Evolutionary conservation across 768 basidiomycete species (phyloP), one percentile per base, ranked within the genome.

Genomic region (Pholiota molesta): DNA sequence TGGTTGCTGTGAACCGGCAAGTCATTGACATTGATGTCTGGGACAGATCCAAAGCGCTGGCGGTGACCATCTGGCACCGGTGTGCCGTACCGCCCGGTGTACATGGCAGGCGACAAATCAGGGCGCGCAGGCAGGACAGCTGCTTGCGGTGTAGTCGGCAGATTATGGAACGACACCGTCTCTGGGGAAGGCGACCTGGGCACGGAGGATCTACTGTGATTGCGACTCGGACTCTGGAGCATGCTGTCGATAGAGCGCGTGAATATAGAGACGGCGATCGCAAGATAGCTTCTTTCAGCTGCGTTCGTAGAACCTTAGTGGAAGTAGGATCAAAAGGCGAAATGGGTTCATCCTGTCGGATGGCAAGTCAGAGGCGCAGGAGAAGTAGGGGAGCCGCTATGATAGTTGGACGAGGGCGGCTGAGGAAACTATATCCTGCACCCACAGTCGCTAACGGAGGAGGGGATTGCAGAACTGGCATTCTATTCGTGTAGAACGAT

Each of bases 131-230:
- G 69, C 9, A 72, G 61, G 19, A 61, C 44, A 5, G 64, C 67
- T 14, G 71, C 66, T 40, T 65, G 67, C 8, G 74, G 73, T 14
- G 72, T 68, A 16, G 68, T 53, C 13, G 72, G 71, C 45, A 74
- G 59, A 14, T 66, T 65, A 17, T 62, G 40, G 56, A 67, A 65
- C 10, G 61, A 67, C 28, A 52, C 57, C 21, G 59, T 60, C 19
- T 66, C 57, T 16, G 67, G 69, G 17, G 72, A 71, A 21, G 72
- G 71, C 13, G 69, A 64, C 16, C 73, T 64, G 7, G 74, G 73
- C 4, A 71, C 67, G n/a, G 65, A 68, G 39, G 70, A 68, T 19
- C 68, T 52, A 23, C 65, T 68, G 14, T 10, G 35, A 26, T 39
- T 59, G 10, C 65, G 60, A 37, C 54, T 66, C 29, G 52, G 56